Base-by-base conservation (phyloP, 371 early-diverging fungal genomes). In the Ordospora colligata region DNA sequence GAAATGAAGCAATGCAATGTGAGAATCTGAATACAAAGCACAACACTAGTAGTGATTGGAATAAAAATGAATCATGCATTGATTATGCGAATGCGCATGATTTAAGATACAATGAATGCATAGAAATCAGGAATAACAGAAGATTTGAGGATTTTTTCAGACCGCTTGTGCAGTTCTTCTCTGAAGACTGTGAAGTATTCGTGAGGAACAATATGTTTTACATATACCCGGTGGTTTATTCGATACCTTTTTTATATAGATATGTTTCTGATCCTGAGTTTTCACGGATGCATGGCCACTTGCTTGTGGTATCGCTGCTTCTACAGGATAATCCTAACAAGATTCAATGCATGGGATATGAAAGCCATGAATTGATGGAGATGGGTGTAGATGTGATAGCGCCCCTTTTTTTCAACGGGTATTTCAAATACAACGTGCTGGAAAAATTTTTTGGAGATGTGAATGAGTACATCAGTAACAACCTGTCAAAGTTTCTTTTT, bases 331-430 rank as follows among this genome's bases (percentile, higher is more conserved):
- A 66, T 7, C 42, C 19, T 14, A n/a, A 21, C 45, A 49, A 19
- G 43, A 27, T 66, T 17, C 37, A 58, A 3, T 27, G 40, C 3
- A 66, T 44, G 9, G 66, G 66, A 19, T 66, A 46, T 49, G 45
- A 22, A 11, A 44, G 19, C 7, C 42, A 44, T n/a, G 66, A 49
- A 9, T 43, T 42, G 27, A 22, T 14, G 22, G 32, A n/a, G 17
- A 49, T 51, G 43, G 75, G 52, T 19, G 71, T 63, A 0, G 68
- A 67, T n/a, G 71, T 75, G 27, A 40, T 75, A 9, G 73, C 71
- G 12, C 50, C 46, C 0, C 47, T 75, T 25, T 14, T 75, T 27
- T 69, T 73, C 52, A 40, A 50, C 21, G 75, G 71, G 1, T 69
- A 62, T 25, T 75, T 71, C 44, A 44, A 43, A 9, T 46, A 44